Conservation (phyloP, 805 yeast species). For the Starmerella davenportii region DNA sequence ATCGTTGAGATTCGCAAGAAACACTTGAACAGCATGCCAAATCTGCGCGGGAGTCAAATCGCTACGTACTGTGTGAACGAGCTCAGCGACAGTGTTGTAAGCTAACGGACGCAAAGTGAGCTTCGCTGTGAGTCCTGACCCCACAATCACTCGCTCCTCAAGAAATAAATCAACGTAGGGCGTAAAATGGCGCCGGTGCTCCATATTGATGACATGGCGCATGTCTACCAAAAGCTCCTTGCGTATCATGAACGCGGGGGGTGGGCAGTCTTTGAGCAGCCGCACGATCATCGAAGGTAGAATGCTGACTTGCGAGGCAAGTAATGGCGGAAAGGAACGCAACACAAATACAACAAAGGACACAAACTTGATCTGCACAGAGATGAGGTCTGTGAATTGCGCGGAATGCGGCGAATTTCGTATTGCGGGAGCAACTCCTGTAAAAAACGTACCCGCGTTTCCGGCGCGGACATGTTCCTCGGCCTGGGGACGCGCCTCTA, state of each 20-base stretch:
- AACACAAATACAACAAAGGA: conserved; percentile 86
- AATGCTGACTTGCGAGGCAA: conserved; percentile 36
- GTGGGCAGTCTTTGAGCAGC: conserved; percentile 84
- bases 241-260: conserved; percentile 77
- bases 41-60: conserved; percentile 69
- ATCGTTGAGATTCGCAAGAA: conserved; percentile 66
- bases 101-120: conserved; percentile 87
- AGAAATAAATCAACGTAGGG: conserved; percentile 73
- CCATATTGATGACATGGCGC: conserved; percentile 83
- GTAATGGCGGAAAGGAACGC: conserved; percentile 58
- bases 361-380: conserved; percentile 91
- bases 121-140: conserved; percentile 79
- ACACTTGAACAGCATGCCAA: conserved; percentile 70
- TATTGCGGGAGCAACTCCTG: conserved; percentile 58
- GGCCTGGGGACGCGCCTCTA: conserved; percentile 71
- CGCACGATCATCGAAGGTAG: conserved; percentile 81
- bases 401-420: conserved; percentile 36
- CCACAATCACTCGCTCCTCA: conserved; percentile 73
- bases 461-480: conserved; percentile 44
- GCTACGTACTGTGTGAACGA: conserved; percentile 76
- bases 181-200: conserved; percentile 61
- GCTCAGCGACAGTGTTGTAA: conserved; percentile 86
- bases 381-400: conserved; percentile 70
- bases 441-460: conserved; percentile 38
- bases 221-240: conserved; percentile 88